Conservation (phyloP, 2,329 filamentous ascomycete genomes). For the Bipolaris sorokiniana region DNA sequence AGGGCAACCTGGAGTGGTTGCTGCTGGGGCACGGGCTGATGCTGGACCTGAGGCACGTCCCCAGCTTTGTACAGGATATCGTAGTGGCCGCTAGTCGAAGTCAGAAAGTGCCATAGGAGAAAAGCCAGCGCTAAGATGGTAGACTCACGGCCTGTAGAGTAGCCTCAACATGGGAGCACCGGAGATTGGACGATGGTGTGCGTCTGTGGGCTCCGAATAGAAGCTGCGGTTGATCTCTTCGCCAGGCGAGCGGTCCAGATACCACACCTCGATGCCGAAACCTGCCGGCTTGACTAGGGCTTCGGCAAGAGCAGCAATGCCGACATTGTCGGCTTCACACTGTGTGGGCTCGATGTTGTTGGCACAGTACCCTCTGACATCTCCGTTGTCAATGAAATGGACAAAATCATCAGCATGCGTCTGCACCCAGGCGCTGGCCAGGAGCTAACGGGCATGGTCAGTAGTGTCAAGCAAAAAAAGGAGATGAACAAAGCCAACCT, state of each 20-base stretch:
- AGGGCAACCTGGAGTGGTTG: conserved; percentile 43
- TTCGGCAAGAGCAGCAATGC: conserved; percentile 76
- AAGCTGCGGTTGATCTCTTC: conserved; percentile 72
- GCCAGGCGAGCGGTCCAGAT: conserved; percentile 85
- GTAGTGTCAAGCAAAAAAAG: background rate
- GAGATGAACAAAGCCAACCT: conserved; percentile 53
- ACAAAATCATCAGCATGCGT: conserved; percentile 71
- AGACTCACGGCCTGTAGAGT: conserved; percentile 68
- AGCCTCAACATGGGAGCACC: conserved; percentile 69
- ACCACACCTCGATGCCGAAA: conserved; percentile 84
- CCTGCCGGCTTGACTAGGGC: conserved; percentile 79
- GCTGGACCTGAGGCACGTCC: conserved; percentile 50
- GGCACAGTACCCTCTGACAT: conserved; percentile 72
- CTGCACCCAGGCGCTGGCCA: conserved; percentile 86
- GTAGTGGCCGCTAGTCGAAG: conserved; percentile 75
- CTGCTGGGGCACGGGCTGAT: conserved; percentile 35
- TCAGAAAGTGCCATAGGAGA: conserved; percentile 6
- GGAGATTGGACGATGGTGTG: conserved; percentile 52
- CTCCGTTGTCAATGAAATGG: conserved; percentile 66
- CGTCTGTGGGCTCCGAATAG: conserved; percentile 60
- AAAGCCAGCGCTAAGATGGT: conserved; percentile 7
- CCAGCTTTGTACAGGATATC: conserved; percentile 84
- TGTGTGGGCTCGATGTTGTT: conserved; percentile 74
- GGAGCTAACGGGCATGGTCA: conserved; percentile 60
- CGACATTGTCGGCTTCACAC: conserved; percentile 90